Conservation (phyloP, 176 grass and related monocot species). For the Paspalum notatum region DNA sequence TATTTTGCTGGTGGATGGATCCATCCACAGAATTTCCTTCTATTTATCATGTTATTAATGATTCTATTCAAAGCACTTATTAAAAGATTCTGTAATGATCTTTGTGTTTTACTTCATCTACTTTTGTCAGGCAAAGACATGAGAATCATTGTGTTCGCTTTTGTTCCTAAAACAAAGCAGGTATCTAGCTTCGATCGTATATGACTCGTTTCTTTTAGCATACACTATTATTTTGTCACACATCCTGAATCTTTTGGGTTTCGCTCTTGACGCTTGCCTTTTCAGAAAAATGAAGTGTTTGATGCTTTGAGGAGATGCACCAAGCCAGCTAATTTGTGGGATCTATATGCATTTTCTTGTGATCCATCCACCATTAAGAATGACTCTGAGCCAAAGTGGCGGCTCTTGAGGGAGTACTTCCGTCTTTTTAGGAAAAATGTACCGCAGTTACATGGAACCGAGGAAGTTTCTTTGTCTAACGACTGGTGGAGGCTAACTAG, state of each 20-base stretch:
- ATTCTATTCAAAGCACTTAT: neutral
- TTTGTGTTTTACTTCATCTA: slow-evolving; percentile 32
- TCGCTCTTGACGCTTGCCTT: slow-evolving; percentile 38
- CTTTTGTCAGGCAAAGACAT: slow-evolving; percentile 88
- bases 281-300: slow-evolving; percentile 79
- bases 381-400: slow-evolving; percentile 76
- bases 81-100: slow-evolving; percentile 19
- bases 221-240: slow-evolving; percentile 23
- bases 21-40: neutral
- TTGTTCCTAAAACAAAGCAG: slow-evolving; percentile 88
- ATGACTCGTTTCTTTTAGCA: slow-evolving; percentile 28
- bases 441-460: slow-evolving; percentile 42
- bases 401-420: slow-evolving; percentile 76
- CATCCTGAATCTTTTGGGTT: slow-evolving; percentile 36
- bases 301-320: slow-evolving; percentile 72
- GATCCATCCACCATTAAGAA: slow-evolving; percentile 68
- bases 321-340: slow-evolving; percentile 75
- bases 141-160: slow-evolving; percentile 79
- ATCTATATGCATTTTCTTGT: slow-evolving; percentile 85
- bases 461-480: slow-evolving; percentile 50
- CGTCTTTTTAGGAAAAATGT: slow-evolving; percentile 69
- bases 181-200: slow-evolving; percentile 42
- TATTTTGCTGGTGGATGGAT: slow-evolving; percentile 2
- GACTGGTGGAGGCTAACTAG: slow-evolving; percentile 78
- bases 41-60: neutral